phyloP scores from a whole-genome alignment of 208 protist genomes.

The Strigomonas culicis region DNA sequence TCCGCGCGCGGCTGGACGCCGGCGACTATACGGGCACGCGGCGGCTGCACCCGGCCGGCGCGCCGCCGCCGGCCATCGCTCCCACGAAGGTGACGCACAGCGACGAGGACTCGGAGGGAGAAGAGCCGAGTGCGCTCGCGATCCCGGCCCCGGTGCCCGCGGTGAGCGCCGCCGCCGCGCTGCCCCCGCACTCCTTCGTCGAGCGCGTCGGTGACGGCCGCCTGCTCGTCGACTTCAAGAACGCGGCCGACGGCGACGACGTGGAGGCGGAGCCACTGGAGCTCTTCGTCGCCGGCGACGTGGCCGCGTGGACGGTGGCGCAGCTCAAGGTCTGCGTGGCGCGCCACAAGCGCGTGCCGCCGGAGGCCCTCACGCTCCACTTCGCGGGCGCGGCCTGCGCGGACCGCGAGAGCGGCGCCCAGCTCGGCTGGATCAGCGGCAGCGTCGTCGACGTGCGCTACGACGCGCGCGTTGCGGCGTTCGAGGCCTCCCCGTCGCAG shows the following conservation, averaged over 20 bases:
- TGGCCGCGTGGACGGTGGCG: slow-evolving; percentile 3
- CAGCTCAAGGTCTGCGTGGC: slow-evolving; percentile 19
- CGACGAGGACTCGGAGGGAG: slow-evolving; percentile 8
- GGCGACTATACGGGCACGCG: slow-evolving; percentile 27
- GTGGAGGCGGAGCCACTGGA: slow-evolving; percentile 14
- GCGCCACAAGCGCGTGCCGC: slow-evolving; percentile 13
- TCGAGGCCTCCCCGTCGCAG: slow-evolving; percentile 2
- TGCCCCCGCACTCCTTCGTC: slow-evolving; percentile 14
- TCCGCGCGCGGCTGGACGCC: slow-evolving; percentile 23
- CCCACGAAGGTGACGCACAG: background rate
- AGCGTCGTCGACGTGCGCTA: background rate
- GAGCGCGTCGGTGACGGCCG: slow-evolving; percentile 22
- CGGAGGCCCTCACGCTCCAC: slow-evolving; percentile 7
- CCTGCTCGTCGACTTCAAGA: slow-evolving; percentile 24
- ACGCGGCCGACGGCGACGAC: background rate
- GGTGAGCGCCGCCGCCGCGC: background rate
- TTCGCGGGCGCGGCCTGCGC: background rate
- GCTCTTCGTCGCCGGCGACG: slow-evolving; percentile 29
- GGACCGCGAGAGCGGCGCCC: background rate
- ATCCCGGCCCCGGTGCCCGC: background rate
- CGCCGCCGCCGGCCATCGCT: background rate
- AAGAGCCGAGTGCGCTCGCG: background rate
- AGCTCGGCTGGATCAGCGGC: slow-evolving; percentile 9
- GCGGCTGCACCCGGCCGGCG: slow-evolving; percentile 15
- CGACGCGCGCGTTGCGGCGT: slow-evolving; percentile 9